Evolutionary conservation across 1,284 basidiomycete genomes (phyloP).

Genomic region (Trametes sp.): DNA sequence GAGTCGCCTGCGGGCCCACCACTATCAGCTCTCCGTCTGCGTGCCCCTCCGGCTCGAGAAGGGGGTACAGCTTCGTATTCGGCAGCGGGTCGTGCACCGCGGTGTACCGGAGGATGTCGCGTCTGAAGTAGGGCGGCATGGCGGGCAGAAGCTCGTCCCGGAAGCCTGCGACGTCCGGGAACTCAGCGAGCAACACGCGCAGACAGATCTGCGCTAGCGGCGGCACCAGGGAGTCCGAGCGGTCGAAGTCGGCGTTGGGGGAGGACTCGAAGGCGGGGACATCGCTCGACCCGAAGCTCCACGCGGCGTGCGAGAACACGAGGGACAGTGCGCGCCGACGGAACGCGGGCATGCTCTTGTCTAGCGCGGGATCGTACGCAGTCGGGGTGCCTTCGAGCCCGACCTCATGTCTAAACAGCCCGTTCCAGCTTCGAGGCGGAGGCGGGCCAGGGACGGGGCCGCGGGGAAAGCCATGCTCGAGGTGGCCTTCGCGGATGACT

Average conservation of each 20-base stretch:
- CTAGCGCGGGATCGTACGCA: slow-evolving; percentile 5
- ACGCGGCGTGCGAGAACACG: slow-evolving; percentile 48
- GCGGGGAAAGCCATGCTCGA: slow-evolving; percentile 38
- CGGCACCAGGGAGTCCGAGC: slow-evolving; percentile 42
- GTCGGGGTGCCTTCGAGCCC: slow-evolving; percentile 9
- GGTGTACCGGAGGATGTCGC: slow-evolving; percentile 60
- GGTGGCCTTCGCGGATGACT: slow-evolving; percentile 33
- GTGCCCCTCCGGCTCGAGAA: slow-evolving; percentile 58
- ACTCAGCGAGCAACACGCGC: slow-evolving; percentile 46
- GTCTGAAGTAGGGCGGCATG: slow-evolving; percentile 63
- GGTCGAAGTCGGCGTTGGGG: slow-evolving; percentile 1
- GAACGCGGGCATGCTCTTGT: slow-evolving; percentile 50
- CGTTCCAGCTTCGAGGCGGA: slow-evolving; percentile 39
- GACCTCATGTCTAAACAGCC: slow-evolving; percentile 25
- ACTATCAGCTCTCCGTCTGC: slow-evolving; percentile 68
- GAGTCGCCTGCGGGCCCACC: slow-evolving; percentile 57
- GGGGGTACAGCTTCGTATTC: slow-evolving; percentile 52
- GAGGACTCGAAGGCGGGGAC: slow-evolving; percentile 18
- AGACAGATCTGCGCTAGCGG: slow-evolving; percentile 52
- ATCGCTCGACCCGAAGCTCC: slow-evolving; percentile 29
- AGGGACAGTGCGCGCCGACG: slow-evolving; percentile 60
- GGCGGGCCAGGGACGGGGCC: slow-evolving; percentile 39
- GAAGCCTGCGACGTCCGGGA: slow-evolving; percentile 38
- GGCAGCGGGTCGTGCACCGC: slow-evolving; percentile 63
- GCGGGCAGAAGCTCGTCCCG: slow-evolving; percentile 53